Evolutionary conservation across 305 asterid species (phyloP).

Genomic region (Euphrasia arctica): DNA sequence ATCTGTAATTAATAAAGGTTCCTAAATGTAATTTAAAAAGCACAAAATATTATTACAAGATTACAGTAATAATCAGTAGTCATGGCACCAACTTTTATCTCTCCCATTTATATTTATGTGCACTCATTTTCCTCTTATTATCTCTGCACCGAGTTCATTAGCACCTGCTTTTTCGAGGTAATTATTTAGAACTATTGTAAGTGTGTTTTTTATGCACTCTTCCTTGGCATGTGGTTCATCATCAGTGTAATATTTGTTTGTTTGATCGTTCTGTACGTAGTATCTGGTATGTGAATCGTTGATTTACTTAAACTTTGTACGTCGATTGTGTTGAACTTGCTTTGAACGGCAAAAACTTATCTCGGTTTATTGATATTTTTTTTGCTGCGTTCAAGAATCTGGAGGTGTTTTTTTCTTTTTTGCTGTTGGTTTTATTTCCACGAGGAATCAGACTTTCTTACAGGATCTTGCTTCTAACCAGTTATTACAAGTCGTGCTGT

Average conservation of each 20-base stretch:
- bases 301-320: neutral
- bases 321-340: conserved; percentile 8
- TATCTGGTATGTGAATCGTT: conserved; percentile 4
- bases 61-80: too few species aligned
- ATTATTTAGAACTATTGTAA: conserved; percentile 4
- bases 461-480: too few species aligned
- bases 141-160: conserved; percentile 10
- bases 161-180: conserved; percentile 8
- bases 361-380: neutral
- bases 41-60: too few species aligned
- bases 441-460: too few species aligned
- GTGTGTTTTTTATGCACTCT: conserved; percentile 12
- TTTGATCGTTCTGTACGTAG: conserved; percentile 10
- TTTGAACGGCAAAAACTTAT: conserved; percentile 6
- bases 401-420: neutral
- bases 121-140: neutral
- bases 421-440: conserved; percentile 4
- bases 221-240: neutral
- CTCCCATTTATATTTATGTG: too few species aligned
- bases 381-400: conserved; percentile 2
- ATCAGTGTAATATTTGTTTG: conserved; percentile 14
- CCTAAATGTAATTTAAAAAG: too few species aligned
- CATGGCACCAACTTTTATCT: too few species aligned
- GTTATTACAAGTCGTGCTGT: too few species aligned
- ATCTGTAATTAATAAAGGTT: too few species aligned